Percentiles rank a stretch among this genome's conserved stretches.
phyloP scores from a whole-genome alignment of 768 basidiomycete genomes.

The Phylloporus scabripes region DNA sequence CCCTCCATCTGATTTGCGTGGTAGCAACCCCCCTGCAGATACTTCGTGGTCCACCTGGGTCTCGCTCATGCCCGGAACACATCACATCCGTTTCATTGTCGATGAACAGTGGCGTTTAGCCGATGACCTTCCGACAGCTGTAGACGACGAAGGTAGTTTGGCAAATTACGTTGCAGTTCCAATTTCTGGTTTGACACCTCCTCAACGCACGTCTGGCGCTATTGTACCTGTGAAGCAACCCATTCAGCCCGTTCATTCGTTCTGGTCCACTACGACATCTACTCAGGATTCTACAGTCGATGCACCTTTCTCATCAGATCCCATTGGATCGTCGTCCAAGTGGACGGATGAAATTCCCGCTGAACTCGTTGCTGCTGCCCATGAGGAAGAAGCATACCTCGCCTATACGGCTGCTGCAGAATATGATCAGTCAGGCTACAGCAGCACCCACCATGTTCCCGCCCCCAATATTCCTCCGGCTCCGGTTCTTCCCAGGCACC shows the following conservation, averaged over 20 bases:
- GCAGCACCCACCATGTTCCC: slow-evolving; percentile 41
- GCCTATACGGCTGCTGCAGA: slow-evolving; percentile 30
- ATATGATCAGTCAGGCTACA: slow-evolving; percentile 30
- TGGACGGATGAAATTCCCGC: slow-evolving; percentile 83
- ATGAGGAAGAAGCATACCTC: slow-evolving; percentile 78
- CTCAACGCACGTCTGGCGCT: slow-evolving; percentile 31
- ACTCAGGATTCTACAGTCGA: slow-evolving; percentile 29
- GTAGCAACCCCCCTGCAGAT: slow-evolving; percentile 31
- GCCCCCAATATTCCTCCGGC: slow-evolving; percentile 84
- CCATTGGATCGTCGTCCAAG: slow-evolving; percentile 28
- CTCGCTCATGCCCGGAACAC: slow-evolving; percentile 78
- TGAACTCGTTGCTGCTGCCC: slow-evolving; percentile 73
- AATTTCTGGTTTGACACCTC: slow-evolving; percentile 31
- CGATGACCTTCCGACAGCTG: slow-evolving; percentile 77
- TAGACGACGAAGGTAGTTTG: slow-evolving; percentile 89
- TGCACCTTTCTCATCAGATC: slow-evolving; percentile 21
- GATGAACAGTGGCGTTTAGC: slow-evolving; percentile 83
- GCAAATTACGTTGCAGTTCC: slow-evolving; percentile 82
- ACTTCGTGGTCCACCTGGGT: slow-evolving; percentile 37
- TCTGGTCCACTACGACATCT: slow-evolving; percentile 39
- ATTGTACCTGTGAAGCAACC: slow-evolving; percentile 27
- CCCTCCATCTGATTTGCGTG: slow-evolving; percentile 13
- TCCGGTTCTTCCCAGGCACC: slow-evolving; percentile 79
- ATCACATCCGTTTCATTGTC: slow-evolving; percentile 92
- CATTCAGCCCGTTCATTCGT: slow-evolving; percentile 32